Evolutionary conservation across 805 yeast genomes (phyloP).

Genomic region (Sugiyamaella marilandica): DNA sequence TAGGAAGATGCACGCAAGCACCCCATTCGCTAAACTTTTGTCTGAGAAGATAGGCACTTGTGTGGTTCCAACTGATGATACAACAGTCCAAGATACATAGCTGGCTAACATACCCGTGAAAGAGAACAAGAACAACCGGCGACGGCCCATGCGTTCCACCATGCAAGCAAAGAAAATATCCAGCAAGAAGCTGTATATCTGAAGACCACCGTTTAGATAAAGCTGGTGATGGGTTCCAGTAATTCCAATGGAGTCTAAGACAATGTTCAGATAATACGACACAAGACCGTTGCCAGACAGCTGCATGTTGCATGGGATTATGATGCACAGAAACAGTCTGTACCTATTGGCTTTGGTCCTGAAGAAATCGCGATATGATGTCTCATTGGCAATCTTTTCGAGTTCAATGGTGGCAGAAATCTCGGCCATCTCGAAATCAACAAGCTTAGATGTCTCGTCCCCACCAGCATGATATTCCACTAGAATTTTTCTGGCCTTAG

Average conservation of each 20-base stretch:
- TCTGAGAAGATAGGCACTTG: conserved; percentile 15
- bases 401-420: conserved; percentile 13
- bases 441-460: conserved; percentile 7
- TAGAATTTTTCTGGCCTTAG: conserved; percentile 36
- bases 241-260: conserved; percentile 50
- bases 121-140: conserved; percentile 3
- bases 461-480: conserved; percentile 17
- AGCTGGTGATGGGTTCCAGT: conserved; percentile 25
- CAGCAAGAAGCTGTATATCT: background rate
- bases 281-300: conserved; percentile 16
- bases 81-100: conserved; percentile 37
- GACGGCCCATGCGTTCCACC: background rate
- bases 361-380: conserved; percentile 4
- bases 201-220: conserved; percentile 19
- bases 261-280: conserved; percentile 44
- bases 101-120: conserved; percentile 11
- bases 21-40: background rate
- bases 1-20: conserved; percentile 7
- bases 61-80: conserved; percentile 44
- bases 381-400: conserved; percentile 6
- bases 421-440: conserved; percentile 15
- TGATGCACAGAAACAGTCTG: conserved; percentile 6
- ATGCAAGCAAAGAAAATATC: conserved; percentile 4
- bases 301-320: conserved; percentile 8
- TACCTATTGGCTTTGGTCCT: conserved; percentile 6